Evolutionary conservation across 768 basidiomycete genomes (phyloP).

Genomic region (Termitomyces sp.): DNA sequence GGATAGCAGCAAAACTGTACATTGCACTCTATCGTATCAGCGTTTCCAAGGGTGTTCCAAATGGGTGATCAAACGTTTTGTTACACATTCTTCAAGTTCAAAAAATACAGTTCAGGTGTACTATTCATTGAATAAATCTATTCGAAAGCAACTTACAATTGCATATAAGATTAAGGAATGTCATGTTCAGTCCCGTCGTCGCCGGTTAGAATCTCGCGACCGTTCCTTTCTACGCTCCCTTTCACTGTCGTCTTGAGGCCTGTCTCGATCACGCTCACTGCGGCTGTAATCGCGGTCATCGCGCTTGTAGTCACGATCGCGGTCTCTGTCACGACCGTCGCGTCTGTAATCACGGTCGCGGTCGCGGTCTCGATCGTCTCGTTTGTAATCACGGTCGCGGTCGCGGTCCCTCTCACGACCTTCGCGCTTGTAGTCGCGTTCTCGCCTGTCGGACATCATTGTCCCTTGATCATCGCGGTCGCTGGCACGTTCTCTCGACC

Average conservation of each 20-base stretch:
- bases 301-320: conserved; percentile 13
- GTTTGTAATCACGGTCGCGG: conserved; percentile 10
- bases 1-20: neutral
- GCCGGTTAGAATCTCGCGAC: conserved; percentile 26
- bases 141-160: conserved; percentile 2
- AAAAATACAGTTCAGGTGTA: conserved; percentile 1
- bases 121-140: neutral
- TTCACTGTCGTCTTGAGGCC: conserved; percentile 29
- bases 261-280: conserved; percentile 22
- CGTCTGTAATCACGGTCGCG: conserved; percentile 15
- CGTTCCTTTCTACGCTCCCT: conserved; percentile 32
- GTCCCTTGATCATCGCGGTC: conserved; percentile 29
- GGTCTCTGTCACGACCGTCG: conserved; percentile 6
- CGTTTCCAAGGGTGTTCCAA: neutral
- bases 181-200: conserved; percentile 10
- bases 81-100: conserved; percentile 1
- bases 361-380: conserved; percentile 4
- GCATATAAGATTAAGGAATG: neutral
- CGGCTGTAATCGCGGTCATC: conserved; percentile 11
- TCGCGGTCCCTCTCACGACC: conserved; percentile 12
- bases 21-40: neutral
- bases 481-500: conserved; percentile 46
- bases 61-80: conserved; percentile 1
- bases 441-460: conserved; percentile 18
- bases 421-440: conserved; percentile 17